These are phyloP conservation scores for Dioszegia crocea DNA, from an alignment of 768 basidiomycete species.

Conservation along the genomic window DNA sequence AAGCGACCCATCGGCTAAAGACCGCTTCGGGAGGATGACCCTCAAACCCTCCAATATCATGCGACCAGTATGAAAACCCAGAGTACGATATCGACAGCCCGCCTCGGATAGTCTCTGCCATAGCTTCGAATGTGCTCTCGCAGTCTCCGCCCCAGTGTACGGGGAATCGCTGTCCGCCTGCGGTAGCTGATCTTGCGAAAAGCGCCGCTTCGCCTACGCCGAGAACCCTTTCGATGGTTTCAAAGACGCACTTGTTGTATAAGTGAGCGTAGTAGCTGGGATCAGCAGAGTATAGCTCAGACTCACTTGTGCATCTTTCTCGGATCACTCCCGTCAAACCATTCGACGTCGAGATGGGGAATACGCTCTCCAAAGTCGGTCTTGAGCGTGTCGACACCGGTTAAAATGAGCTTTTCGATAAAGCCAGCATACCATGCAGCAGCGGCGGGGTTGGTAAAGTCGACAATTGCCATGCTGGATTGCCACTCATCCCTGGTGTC, in stretches of 20 bases:
- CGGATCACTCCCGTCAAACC: conserved; percentile 66
- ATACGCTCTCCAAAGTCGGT: conserved; percentile 77
- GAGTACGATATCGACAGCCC: conserved; percentile 62
- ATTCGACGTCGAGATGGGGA: conserved; percentile 62
- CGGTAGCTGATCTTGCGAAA: conserved; percentile 65
- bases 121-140: conserved; percentile 71
- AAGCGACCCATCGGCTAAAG: conserved; percentile 72
- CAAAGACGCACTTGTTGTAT: conserved; percentile 69
- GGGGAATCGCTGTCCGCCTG: conserved; percentile 59
- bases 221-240: conserved; percentile 58
- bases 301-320: conserved; percentile 61
- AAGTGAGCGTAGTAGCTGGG: conserved; percentile 58
- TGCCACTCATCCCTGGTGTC: conserved; percentile 63
- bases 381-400: conserved; percentile 50
- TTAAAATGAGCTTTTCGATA: conserved; percentile 55
- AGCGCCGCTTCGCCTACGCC: conserved; percentile 66
- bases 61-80: conserved; percentile 68
- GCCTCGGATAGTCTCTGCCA: conserved; percentile 70
- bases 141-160: conserved; percentile 59
- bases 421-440: conserved; percentile 59
- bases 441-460: conserved; percentile 62
- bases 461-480: conserved; percentile 56
- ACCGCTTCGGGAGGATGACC: conserved; percentile 66
- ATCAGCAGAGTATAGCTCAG: too few species aligned
- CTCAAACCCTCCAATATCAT: conserved; percentile 77